Base-by-base conservation (phyloP, 176 grass and related monocot species). In the Rhipidocladum racemiflorum region DNA sequence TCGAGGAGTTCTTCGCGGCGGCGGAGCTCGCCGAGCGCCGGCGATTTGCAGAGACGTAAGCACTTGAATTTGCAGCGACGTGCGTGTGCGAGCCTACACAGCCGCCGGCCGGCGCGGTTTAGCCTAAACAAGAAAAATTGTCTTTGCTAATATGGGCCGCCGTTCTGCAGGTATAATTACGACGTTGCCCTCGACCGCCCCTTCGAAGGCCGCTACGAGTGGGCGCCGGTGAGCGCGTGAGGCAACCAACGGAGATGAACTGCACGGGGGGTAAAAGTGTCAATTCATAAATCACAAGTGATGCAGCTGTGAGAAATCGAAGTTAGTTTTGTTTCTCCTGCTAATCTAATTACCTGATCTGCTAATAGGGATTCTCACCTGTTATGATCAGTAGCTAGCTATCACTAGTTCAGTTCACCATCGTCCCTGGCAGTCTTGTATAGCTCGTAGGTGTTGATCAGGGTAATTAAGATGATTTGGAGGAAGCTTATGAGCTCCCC, bases 1-100 rank as follows among this genome's bases (percentile, higher is more conserved):
- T 93, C 44, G 91, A 93, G 44, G 85, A 83, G 38, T 93, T 93
- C 91, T 93, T 93, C 61, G 72, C 77, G 2, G 81, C 73, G 17
- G 91, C 91, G 16, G 91, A 93, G 72, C 77, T 76, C 32, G 72
- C 74, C 9, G 70, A 82, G 20, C 80, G 84, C 57, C 81, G 57
- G 60, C 85, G 85, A 11, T 90, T 93, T 20, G 24, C 85, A 7
- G 77, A 85, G 42, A 85, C 73, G 91, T 87, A 68, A 73, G 80
- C 29, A 3, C 14, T 20, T 1, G 10, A 59, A 9, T 27, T 48
- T 17, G 39, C 66, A n/a, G n/a, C 66, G 13, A 17, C 10, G 2
- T 16, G 40, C 67, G 45, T 4, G 2, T 16, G 40, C 67, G 45
- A 20, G 43, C 6, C 49, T 24, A 24, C 54, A 24, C n/a, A 24